Evolutionary conservation across 2,329 filamentous ascomycete genomes (phyloP), one percentile per base, ranked within the genome.

Genomic region (Diplocarpon rosae): DNA sequence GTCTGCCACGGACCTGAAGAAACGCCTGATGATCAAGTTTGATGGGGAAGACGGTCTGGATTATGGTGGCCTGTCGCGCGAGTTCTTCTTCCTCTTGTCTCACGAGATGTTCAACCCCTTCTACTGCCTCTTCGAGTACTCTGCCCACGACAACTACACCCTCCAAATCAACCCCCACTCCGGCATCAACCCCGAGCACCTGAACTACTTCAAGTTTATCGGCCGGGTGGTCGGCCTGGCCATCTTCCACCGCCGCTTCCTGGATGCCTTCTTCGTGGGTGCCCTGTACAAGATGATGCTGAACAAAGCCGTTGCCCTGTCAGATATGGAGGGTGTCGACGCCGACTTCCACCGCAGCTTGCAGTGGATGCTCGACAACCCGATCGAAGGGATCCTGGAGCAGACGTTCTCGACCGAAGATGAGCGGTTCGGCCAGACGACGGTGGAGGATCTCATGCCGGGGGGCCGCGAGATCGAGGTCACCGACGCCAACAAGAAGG

Each of bases 101-200:
- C 92, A 98, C 68, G 92, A 98, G 71, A 98, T 98, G 92, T 98
- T 98, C 71, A 98, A 98, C 66, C 92, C 92, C 28, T 98, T 98
- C 69, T 98, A 98, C 71, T 98, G 92, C 65, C 74, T 98, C 43
- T 98, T 98, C 71, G 92, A 98, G 69, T 98, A 98, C 67, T 96
- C 92, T 20, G 92, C 92, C 32, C 92, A 98, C 71, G 92, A 98
- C 78, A 98, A 98, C 70, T 98, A 98, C 69, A 98, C 92, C 27
- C 83, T 98, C 44, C 92, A 98, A 68, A 98, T 98, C 71, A 98
- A 98, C 69, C 92, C 92, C 37, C 92, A 98, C 66, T 98, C 92
- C 15, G 92, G 92, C 53, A 96, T 98, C 68, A 98, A 98, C 66
- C 92, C 92, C 1, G 92, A 98, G 68, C 92, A 98, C 77, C 72